Percentiles rank a stretch among this genome's conserved stretches.
Conservation (phyloP, 2,329 filamentous ascomycete species). For the Emmonsia crescens region DNA sequence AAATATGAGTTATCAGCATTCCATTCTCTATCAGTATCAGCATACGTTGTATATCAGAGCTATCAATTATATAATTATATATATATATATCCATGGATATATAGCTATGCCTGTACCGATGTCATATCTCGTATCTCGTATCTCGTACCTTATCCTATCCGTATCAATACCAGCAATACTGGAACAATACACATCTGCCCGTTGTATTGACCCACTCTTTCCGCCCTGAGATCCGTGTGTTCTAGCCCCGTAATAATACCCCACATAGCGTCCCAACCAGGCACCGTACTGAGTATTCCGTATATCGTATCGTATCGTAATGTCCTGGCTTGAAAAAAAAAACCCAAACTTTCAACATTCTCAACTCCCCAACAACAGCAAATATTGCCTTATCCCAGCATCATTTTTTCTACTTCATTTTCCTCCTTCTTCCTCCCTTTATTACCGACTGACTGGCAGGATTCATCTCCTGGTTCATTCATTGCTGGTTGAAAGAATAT, state of each 20-base stretch:
- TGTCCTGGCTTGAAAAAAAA: background rate
- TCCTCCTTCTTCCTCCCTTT: background rate
- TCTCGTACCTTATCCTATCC: too few species aligned
- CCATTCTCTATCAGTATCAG: too few species aligned
- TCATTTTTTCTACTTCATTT: background rate
- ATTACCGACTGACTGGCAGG: background rate
- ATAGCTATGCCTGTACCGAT: too few species aligned
- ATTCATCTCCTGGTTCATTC: background rate
- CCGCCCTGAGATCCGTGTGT: background rate
- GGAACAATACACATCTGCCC: background rate
- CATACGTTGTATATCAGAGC: too few species aligned
- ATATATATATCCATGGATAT: too few species aligned
- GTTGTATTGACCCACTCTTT: background rate
- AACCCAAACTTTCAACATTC: background rate
- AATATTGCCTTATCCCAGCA: background rate
- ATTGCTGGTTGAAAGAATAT: background rate
- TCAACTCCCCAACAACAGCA: constrained; percentile 3
- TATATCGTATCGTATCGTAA: background rate
- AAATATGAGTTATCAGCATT: too few species aligned
- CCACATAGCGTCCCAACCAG: background rate
- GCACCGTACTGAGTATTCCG: background rate
- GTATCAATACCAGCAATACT: background rate
- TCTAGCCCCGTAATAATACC: background rate
- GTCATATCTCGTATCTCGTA: too few species aligned
- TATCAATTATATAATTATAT: too few species aligned